Conservation (phyloP, 2,329 filamentous ascomycete species). For the Ophiostoma angusticollis region DNA sequence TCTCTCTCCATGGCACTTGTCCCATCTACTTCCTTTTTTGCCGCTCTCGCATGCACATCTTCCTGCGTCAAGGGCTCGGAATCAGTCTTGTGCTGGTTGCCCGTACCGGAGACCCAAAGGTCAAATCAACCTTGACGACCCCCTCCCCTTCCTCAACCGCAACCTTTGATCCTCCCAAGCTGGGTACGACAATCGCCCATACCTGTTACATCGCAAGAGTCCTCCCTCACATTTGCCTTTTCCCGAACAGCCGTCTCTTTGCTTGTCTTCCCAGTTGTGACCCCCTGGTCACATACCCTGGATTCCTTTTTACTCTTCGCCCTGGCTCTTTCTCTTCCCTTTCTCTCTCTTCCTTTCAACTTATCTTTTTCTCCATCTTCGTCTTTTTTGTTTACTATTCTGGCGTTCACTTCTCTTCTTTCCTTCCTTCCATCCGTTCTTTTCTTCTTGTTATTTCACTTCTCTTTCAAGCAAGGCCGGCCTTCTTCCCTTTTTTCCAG, state of each 20-base stretch:
- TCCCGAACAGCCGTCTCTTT: constrained; percentile 6
- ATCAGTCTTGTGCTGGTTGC: no score
- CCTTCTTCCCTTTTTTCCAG: constrained; percentile 11
- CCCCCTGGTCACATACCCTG: constrained; percentile 7
- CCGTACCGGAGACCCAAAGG: no score
- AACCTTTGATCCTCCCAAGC: constrained; percentile 1
- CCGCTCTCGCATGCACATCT: no score
- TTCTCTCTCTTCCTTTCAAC: background rate
- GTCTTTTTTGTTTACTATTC: constrained; percentile 3
- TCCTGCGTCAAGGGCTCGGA: no score
- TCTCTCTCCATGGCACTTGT: no score
- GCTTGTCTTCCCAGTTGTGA: constrained; percentile 7
- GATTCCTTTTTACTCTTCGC: constrained; percentile 7
- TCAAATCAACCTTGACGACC: no score
- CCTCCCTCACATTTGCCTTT: background rate
- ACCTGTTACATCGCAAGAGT: constrained; percentile 5
- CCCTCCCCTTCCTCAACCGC: background rate
- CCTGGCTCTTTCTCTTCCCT: background rate
- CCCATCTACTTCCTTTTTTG: no score
- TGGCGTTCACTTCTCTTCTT: constrained; percentile 5
- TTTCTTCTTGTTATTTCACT: constrained; percentile 10
- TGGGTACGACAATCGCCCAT: constrained; percentile 4
- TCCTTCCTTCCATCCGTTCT: background rate
- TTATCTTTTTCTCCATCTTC: constrained; percentile 1
- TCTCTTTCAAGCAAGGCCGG: constrained; percentile 15